Conservation (phyloP, 768 basidiomycete genomes). For the Calocybe cyanea region DNA sequence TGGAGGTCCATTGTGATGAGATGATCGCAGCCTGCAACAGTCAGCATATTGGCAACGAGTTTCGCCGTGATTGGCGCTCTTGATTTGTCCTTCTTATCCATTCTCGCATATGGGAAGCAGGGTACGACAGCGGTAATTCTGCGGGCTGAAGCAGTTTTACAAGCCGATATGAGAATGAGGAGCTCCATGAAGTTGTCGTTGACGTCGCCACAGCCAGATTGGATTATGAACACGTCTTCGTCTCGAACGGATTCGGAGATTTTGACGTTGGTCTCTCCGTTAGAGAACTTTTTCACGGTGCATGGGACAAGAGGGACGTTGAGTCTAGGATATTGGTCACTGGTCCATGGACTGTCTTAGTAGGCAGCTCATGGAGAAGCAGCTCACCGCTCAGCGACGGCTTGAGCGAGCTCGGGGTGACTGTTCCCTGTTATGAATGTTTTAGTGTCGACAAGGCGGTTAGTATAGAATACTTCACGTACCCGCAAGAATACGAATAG, state of each 20-base stretch:
- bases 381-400: conserved; percentile 96
- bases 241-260: conserved; percentile 95
- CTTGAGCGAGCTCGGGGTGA: conserved; percentile 94
- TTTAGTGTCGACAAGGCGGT: conserved; percentile 11
- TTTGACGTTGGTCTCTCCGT: conserved; percentile 93
- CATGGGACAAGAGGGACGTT: conserved; percentile 82
- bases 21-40: conserved; percentile 95
- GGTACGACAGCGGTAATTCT: conserved; percentile 97
- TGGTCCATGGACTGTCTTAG: conserved; percentile 42
- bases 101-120: conserved; percentile 94
- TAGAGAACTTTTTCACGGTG: conserved; percentile 87
- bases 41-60: conserved; percentile 96
- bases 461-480: conserved; percentile 19
- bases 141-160: conserved; percentile 93
- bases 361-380: conserved; percentile 41
- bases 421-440: conserved; percentile 72
- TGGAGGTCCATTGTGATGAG: conserved; percentile 99
- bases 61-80: conserved; percentile 98
- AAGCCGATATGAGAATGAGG: conserved; percentile 96
- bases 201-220: conserved; percentile 84
- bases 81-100: conserved; percentile 98
- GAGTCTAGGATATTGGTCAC: conserved; percentile 65
- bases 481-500: conserved; percentile 75
- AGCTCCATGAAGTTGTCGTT: conserved; percentile 99
- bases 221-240: conserved; percentile 98